These are phyloP conservation scores for Beta vulgaris DNA, from an alignment of 148 eudicot species.

Conservation along the genomic window DNA sequence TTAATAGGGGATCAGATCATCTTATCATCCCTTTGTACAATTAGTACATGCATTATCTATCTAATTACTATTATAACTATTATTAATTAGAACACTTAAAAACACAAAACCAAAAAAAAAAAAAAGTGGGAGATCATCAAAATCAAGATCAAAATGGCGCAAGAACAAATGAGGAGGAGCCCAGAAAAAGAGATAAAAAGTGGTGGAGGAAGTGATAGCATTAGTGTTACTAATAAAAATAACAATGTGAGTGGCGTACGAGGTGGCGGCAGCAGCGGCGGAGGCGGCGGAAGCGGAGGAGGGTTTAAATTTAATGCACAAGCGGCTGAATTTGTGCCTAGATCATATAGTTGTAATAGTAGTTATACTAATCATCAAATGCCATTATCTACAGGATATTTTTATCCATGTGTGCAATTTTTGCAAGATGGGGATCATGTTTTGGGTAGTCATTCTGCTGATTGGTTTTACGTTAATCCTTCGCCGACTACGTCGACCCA, in stretches of 20 bases:
- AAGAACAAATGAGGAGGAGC: slow-evolving; percentile 23
- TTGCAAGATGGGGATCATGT: slow-evolving; percentile 32
- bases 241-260: background rate
- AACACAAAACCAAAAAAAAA: slow-evolving; percentile 1
- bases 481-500: background rate
- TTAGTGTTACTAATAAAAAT: background rate
- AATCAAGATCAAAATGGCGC: slow-evolving; percentile 34
- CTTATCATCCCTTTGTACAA: no score
- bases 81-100: background rate
- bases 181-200: slow-evolving; percentile 17
- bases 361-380: slow-evolving; percentile 21
- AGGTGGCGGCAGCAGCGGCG: background rate
- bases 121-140: background rate
- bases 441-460: slow-evolving; percentile 27
- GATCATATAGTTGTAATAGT: slow-evolving; percentile 28
- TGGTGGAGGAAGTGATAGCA: background rate
- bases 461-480: slow-evolving; percentile 56
- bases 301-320: slow-evolving; percentile 71
- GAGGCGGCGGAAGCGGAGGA: background rate
- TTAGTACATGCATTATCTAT: no score
- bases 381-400: slow-evolving; percentile 52
- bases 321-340: slow-evolving; percentile 81
- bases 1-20: background rate
- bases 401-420: slow-evolving; percentile 54
- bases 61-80: no score